Percentiles rank a stretch among this genome's conserved stretches.
These are phyloP conservation scores for Mycena chlorophos DNA, from an alignment of 768 basidiomycete genomes.

Conservation along the genomic window DNA sequence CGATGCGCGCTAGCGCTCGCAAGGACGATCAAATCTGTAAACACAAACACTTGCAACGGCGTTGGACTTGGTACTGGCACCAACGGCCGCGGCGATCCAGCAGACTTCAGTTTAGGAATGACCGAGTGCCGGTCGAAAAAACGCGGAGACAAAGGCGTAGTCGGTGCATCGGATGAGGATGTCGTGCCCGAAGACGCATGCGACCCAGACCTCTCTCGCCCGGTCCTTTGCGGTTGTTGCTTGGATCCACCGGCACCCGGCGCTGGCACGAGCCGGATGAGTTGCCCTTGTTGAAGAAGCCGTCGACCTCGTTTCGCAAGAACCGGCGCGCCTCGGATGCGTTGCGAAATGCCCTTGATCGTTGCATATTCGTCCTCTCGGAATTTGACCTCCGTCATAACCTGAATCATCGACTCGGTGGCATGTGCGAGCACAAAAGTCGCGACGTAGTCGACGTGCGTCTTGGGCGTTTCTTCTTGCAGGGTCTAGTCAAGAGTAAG, in stretches of 20 bases:
- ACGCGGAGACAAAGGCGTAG: background rate
- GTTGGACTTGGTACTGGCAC: background rate
- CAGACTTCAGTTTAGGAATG: background rate
- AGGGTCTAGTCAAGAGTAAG: slow-evolving; percentile 53
- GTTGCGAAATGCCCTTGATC: slow-evolving; percentile 58
- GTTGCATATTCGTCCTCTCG: slow-evolving; percentile 86
- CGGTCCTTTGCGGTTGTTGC: background rate
- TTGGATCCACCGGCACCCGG: slow-evolving; percentile 25
- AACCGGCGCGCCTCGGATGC: slow-evolving; percentile 61
- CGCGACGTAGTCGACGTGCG: slow-evolving; percentile 69
- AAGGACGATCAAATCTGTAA: slow-evolving; percentile 18
- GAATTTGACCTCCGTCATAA: slow-evolving; percentile 81
- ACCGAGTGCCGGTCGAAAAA: background rate
- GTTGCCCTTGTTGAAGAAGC: slow-evolving; percentile 65
- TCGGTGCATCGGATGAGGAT: slow-evolving; percentile 17
- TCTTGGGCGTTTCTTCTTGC: slow-evolving; percentile 64
- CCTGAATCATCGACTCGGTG: slow-evolving; percentile 69
- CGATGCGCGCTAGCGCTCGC: slow-evolving; percentile 2
- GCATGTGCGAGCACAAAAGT: slow-evolving; percentile 65
- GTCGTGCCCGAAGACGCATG: slow-evolving; percentile 11
- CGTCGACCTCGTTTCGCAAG: slow-evolving; percentile 74
- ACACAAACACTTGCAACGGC: slow-evolving; percentile 18
- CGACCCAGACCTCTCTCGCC: background rate
- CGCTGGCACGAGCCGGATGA: slow-evolving; percentile 50
- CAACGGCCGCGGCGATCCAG: background rate